phyloP scores from a whole-genome alignment of 2,329 filamentous ascomycete genomes.

The Ceratocystis harringtonii region DNA sequence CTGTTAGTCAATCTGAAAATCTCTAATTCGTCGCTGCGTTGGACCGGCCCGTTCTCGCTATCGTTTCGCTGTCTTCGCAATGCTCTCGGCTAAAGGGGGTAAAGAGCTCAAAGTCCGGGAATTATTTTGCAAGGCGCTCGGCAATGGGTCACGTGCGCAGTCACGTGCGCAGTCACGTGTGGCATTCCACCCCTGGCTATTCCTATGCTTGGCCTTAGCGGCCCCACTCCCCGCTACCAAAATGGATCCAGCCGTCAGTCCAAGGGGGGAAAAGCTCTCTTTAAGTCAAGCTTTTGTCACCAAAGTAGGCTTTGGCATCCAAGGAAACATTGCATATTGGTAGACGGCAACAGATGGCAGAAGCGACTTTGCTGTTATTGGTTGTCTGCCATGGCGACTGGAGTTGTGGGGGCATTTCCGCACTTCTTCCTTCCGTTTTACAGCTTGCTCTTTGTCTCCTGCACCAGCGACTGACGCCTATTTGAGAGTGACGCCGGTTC shows the following conservation, averaged over 20 bases:
- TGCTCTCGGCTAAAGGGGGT: neutral
- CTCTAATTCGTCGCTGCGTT: neutral
- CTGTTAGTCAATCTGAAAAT: neutral
- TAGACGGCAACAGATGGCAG: too few relatives aligned
- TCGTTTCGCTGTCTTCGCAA: neutral
- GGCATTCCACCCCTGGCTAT: neutral
- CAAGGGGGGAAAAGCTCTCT: neutral
- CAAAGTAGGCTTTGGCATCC: neutral
- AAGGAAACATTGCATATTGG: too few relatives aligned
- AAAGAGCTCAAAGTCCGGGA: neutral
- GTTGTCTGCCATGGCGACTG: too few relatives aligned
- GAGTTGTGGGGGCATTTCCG: too few relatives aligned
- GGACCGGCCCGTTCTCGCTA: neutral
- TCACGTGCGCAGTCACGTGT: neutral
- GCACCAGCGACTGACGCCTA: too few relatives aligned
- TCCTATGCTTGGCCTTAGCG: neutral
- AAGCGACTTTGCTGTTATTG: too few relatives aligned
- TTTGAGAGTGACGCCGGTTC: too few relatives aligned
- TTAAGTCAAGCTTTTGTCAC: neutral
- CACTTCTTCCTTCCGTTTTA: too few relatives aligned
- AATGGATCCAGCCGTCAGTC: neutral
- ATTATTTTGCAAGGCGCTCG: neutral
- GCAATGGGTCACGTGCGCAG: neutral
- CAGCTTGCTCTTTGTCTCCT: too few relatives aligned
- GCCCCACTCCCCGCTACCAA: slow-evolving; percentile 9